Percentiles rank a stretch among this genome's conserved stretches.
phyloP scores from a whole-genome alignment of 106 monocot genomes.

The Dendrobium huoshanense region DNA sequence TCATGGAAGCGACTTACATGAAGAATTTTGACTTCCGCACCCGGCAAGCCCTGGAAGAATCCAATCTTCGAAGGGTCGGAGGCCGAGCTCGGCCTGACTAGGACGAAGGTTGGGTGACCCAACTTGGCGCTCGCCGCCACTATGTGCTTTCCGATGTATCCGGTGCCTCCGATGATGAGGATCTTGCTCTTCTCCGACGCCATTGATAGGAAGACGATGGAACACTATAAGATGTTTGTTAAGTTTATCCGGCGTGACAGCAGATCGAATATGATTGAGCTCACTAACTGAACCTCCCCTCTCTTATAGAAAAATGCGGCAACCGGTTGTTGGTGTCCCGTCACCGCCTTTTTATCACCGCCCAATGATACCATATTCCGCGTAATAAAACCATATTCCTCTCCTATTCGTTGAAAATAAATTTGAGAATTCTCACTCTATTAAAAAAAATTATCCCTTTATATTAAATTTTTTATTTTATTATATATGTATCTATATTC shows the following conservation, averaged over 20 bases:
- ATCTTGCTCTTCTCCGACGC: constrained; percentile 17
- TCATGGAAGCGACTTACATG: constrained; percentile 11
- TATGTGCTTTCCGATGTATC: constrained; percentile 37
- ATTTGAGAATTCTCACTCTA: too few relatives aligned
- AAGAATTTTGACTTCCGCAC: constrained; percentile 23
- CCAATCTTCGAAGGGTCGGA: constrained; percentile 18
- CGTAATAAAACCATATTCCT: too few relatives aligned
- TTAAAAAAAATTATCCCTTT: too few relatives aligned
- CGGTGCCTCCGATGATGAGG: constrained; percentile 34
- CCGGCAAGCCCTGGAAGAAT: constrained; percentile 12
- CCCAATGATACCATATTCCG: background rate
- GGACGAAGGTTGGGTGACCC: constrained; percentile 30
- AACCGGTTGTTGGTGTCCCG: background rate
- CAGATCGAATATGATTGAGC: too few relatives aligned
- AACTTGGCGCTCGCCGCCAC: constrained; percentile 20
- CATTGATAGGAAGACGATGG: constrained; percentile 6
- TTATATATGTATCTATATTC: too few relatives aligned
- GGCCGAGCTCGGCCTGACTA: constrained; percentile 15
- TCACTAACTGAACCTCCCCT: background rate
- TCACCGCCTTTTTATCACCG: background rate
- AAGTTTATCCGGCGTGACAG: too few relatives aligned
- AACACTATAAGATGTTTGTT: background rate
- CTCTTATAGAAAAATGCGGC: background rate
- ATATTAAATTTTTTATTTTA: too few relatives aligned
- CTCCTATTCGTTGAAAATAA: too few relatives aligned